These are phyloP conservation scores for Serendipita sp. DNA, from an alignment of 768 basidiomycete species.

Conservation along the genomic window DNA sequence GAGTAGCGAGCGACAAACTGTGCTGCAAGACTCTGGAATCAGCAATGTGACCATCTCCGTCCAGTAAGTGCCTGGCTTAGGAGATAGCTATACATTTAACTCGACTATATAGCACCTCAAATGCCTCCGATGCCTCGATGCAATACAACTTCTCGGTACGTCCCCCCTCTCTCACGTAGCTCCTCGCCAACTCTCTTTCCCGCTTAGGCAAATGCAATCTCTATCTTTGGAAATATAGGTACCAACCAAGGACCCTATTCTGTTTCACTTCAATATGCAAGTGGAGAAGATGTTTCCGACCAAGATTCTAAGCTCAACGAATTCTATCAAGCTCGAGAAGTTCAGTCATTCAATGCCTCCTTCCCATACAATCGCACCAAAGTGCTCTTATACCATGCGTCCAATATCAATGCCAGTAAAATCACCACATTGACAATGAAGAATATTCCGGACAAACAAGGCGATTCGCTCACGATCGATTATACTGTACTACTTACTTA, in stretches of 20 bases:
- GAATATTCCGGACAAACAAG: not conserved
- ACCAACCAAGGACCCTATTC: not conserved
- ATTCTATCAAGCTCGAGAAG: not conserved
- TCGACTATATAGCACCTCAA: not conserved
- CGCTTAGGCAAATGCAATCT: not conserved
- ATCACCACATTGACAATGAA: not conserved
- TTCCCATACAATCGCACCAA: not conserved
- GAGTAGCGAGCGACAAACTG: not conserved
- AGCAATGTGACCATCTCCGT: not conserved
- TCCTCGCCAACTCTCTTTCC: not conserved
- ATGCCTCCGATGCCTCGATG: not conserved
- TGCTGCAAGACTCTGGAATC: not conserved
- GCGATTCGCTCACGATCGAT: not conserved
- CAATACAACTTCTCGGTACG: not conserved
- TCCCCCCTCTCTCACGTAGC: not conserved
- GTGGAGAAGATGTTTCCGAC: not conserved
- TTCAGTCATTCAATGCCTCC: not conserved
- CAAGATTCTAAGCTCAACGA: not conserved
- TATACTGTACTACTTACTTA: not conserved
- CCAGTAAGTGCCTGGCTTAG: not conserved
- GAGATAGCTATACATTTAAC: too few relatives aligned
- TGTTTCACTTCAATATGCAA: not conserved
- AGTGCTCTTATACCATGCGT: not conserved
- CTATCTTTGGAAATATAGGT: not conserved
- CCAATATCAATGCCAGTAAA: not conserved